phyloP scores from a whole-genome alignment of 2,329 filamentous ascomycete species.

The Fusarium nodosum region DNA sequence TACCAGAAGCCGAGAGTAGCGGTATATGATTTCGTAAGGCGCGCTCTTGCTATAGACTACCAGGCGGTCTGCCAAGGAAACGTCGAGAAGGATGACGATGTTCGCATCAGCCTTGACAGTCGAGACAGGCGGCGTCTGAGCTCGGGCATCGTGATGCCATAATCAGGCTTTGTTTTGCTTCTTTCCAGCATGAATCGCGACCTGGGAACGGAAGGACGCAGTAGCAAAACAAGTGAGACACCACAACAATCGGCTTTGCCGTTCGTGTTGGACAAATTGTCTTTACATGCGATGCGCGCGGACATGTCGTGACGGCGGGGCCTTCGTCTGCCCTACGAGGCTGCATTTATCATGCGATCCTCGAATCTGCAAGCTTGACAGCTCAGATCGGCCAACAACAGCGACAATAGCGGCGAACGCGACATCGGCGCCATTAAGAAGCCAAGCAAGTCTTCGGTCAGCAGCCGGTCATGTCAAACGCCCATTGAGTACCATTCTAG shows the following conservation, averaged over 20 bases:
- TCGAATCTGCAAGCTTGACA: neutral
- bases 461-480: neutral
- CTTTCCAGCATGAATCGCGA: constrained; percentile 1
- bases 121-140: constrained; percentile 14
- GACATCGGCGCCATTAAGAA: neutral
- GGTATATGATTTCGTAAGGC: constrained; percentile 21
- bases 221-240: constrained; percentile 11
- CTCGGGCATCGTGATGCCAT: constrained; percentile 15
- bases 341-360: neutral
- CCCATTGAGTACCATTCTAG: constrained; percentile 19
- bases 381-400: constrained; percentile 5
- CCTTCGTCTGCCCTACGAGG: neutral
- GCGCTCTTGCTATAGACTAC: neutral
- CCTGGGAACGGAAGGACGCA: constrained; percentile 6
- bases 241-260: neutral
- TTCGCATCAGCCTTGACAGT: constrained; percentile 13
- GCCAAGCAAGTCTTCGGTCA: neutral
- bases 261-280: neutral
- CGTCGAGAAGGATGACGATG: constrained; percentile 15
- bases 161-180: constrained; percentile 10
- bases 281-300: neutral
- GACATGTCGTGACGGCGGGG: neutral
- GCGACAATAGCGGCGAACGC: neutral
- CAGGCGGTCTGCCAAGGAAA: neutral
- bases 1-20: constrained; percentile 24